phyloP scores from a whole-genome alignment of 495 filamentous ascomycete species.

The Hypoxylon lenormandii region DNA sequence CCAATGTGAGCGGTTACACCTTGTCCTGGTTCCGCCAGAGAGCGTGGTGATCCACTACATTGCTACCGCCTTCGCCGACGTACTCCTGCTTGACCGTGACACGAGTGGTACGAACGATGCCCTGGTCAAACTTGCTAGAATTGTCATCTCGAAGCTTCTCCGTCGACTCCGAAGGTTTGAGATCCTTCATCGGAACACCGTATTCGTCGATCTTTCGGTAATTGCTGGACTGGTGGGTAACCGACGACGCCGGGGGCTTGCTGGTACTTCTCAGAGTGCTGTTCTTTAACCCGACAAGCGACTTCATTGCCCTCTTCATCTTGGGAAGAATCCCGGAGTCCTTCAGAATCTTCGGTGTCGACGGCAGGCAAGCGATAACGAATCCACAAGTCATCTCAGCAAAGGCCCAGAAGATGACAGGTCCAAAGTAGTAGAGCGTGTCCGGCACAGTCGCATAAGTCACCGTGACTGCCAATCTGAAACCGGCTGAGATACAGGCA shows the following conservation, averaged over 20 bases:
- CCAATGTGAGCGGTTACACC: conserved; percentile 10
- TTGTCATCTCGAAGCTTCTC: conserved; percentile 32
- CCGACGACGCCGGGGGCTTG: conserved; percentile 13
- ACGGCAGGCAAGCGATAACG: conserved; percentile 50
- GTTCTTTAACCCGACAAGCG: conserved; percentile 35
- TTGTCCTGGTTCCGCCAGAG: conserved; percentile 20
- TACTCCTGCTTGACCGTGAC: conserved; percentile 39
- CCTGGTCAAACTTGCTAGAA: conserved; percentile 21
- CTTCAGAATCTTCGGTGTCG: conserved; percentile 47
- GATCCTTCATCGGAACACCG: conserved; percentile 32
- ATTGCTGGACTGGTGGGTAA: conserved; percentile 18
- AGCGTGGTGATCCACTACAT: conserved; percentile 20
- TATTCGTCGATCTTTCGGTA: conserved; percentile 41
- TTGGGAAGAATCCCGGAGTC: conserved; percentile 39
- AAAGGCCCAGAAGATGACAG: conserved; percentile 51
- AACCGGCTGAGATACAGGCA: conserved; percentile 47
- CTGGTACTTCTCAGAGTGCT: conserved; percentile 17
- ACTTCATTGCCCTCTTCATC: conserved; percentile 25
- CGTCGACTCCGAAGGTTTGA: conserved; percentile 29
- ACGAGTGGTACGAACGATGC: conserved; percentile 37
- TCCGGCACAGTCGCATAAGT: conserved; percentile 39
- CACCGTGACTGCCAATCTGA: conserved; percentile 46
- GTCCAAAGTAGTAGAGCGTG: conserved; percentile 30
- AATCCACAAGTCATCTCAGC: conserved; percentile 52
- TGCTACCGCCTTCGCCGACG: conserved; percentile 9